These are phyloP conservation scores for Pseudogymnoascus sp. DNA, from an alignment of 2,329 filamentous ascomycete species.

Conservation along the genomic window DNA sequence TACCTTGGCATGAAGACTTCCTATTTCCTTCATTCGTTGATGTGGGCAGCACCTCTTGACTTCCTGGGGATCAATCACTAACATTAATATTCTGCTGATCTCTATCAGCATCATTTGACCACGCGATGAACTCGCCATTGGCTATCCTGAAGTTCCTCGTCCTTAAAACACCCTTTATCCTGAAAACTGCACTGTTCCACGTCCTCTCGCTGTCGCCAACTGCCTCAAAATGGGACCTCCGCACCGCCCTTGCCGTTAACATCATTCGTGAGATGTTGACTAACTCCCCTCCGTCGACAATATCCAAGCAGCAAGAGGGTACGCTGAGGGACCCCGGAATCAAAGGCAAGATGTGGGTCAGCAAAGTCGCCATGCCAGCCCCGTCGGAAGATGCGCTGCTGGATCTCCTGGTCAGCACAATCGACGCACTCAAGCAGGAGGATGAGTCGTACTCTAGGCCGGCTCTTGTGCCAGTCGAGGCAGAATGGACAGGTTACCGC, in stretches of 20 bases:
- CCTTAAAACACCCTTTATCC: slow-evolving; percentile 54
- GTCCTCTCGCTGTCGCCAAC: slow-evolving; percentile 62
- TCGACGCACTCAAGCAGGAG: slow-evolving; percentile 44
- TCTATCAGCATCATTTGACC: slow-evolving; percentile 31
- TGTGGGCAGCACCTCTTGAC: background rate
- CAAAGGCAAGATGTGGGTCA: slow-evolving; percentile 78
- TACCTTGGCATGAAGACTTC: background rate
- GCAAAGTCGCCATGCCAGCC: slow-evolving; percentile 58
- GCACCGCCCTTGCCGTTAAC: slow-evolving; percentile 65
- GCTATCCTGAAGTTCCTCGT: slow-evolving; percentile 30
- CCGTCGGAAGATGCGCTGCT: slow-evolving; percentile 52
- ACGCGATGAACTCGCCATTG: slow-evolving; percentile 17
- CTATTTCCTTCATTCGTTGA: background rate
- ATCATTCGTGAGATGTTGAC: slow-evolving; percentile 61
- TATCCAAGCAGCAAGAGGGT: slow-evolving; percentile 59
- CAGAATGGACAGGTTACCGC: slow-evolving; percentile 71
- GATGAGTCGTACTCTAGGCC: slow-evolving; percentile 41
- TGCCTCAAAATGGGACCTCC: slow-evolving; percentile 70
- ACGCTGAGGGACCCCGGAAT: slow-evolving; percentile 58
- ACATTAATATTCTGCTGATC: background rate
- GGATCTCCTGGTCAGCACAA: slow-evolving; percentile 50
- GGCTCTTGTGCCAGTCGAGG: slow-evolving; percentile 52
- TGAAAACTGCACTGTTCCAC: slow-evolving; percentile 58
- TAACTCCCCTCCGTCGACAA: slow-evolving; percentile 27
- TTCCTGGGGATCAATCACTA: background rate